These are phyloP conservation scores for Ocimum tenuiflorum DNA, from an alignment of 257 asterid species.

Conservation along the genomic window DNA sequence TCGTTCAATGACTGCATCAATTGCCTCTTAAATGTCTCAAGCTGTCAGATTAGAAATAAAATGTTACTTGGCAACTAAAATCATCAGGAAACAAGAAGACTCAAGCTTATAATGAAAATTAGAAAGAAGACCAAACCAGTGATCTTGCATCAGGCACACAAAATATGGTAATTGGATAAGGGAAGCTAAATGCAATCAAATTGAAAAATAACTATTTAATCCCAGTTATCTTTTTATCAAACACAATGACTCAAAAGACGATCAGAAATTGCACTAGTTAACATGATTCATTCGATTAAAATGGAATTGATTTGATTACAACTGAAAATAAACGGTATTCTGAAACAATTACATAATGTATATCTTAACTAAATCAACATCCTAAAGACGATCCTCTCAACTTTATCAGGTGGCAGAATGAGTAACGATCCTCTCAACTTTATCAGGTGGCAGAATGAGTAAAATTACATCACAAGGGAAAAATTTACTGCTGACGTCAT, in stretches of 20 bases:
- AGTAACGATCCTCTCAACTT: background rate
- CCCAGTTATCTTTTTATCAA: background rate
- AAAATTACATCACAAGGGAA: no score
- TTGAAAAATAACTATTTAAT: background rate
- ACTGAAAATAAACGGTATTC: background rate
- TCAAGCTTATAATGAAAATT: background rate
- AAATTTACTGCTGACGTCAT: background rate
- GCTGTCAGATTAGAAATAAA: conserved; percentile 39
- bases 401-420: background rate
- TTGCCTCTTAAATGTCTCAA: conserved; percentile 89
- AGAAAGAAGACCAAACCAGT: background rate
- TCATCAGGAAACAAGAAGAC: background rate
- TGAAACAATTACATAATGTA: background rate
- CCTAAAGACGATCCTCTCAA: background rate
- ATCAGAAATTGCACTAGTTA: background rate
- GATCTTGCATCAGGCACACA: background rate
- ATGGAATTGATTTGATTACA: background rate
- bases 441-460: background rate
- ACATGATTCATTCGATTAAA: background rate
- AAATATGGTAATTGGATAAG: background rate
- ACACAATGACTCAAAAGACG: background rate
- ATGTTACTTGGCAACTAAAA: background rate
- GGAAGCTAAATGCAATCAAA: no score
- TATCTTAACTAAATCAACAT: background rate
- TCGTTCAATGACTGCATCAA: conserved; percentile 85